Conservation (phyloP, 2,329 filamentous ascomycete genomes). For the Trichoderma brevicompactum region DNA sequence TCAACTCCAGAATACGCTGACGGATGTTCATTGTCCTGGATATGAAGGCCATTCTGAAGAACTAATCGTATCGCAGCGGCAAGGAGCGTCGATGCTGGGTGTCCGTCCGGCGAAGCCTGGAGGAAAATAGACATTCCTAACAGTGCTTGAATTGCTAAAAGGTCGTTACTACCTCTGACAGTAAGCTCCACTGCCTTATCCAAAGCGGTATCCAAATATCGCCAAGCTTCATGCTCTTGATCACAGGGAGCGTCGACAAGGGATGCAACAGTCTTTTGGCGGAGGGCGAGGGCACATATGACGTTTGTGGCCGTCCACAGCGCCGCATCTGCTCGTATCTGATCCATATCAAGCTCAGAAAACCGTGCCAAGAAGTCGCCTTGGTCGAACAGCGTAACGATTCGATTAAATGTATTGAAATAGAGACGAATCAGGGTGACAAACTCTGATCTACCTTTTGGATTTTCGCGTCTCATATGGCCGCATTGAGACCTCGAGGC, state of each 20-base stretch:
- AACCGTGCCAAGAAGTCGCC: constrained; percentile 1
- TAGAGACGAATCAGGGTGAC: neutral
- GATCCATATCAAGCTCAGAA: constrained; percentile 10
- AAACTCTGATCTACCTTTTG: neutral
- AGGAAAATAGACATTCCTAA: constrained; percentile 16
- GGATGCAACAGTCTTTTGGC: neutral
- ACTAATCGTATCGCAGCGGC: neutral
- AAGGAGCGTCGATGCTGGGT: constrained; percentile 12
- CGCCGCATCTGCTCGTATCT: constrained; percentile 6
- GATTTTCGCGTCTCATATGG: neutral
- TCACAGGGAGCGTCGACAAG: neutral
- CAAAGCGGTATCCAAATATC: neutral
- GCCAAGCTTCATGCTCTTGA: constrained; percentile 8
- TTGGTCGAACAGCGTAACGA: constrained; percentile 10
- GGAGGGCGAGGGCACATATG: constrained; percentile 13
- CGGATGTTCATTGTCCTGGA: neutral
- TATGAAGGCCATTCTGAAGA: constrained; percentile 5
- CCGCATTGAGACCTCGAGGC: neutral
- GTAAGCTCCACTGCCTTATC: constrained; percentile 14
- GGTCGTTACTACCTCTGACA: constrained; percentile 1
- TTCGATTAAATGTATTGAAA: neutral
- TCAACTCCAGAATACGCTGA: neutral
- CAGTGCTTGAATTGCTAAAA: constrained; percentile 16
- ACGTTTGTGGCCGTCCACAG: constrained; percentile 18
- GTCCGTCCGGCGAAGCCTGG: constrained; percentile 9